phyloP scores from a whole-genome alignment of 1,284 basidiomycete genomes.

The Ganoderma sp. region DNA sequence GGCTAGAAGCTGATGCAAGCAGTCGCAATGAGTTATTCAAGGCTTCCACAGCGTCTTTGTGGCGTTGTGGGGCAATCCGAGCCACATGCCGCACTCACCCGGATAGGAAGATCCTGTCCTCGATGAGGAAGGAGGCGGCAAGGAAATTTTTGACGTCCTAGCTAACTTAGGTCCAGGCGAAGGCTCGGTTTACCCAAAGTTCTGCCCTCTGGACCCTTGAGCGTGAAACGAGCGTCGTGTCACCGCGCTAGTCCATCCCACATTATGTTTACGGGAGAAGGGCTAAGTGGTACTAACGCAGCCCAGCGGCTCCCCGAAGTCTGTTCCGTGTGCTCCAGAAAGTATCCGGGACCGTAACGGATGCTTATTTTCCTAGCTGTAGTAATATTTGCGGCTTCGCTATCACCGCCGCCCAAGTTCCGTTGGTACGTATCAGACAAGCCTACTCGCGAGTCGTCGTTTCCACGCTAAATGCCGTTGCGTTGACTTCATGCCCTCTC shows the following conservation, averaged over 20 bases:
- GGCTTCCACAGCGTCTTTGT: not conserved
- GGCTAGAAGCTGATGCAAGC: not conserved
- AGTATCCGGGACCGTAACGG: not conserved
- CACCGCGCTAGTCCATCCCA: not conserved
- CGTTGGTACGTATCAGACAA: not conserved
- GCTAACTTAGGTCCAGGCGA: too few relatives aligned
- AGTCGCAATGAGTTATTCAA: not conserved
- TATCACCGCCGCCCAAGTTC: not conserved
- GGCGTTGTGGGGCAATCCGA: not conserved
- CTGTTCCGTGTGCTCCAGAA: not conserved
- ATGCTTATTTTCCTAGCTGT: not conserved
- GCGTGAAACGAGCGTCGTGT: not conserved
- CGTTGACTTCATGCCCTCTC: not conserved
- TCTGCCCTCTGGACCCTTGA: not conserved
- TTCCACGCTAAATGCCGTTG: not conserved
- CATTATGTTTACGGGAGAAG: not conserved
- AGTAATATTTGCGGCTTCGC: not conserved
- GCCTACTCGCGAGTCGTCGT: not conserved
- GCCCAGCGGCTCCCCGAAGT: not conserved
- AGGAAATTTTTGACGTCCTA: not conserved
- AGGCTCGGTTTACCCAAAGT: not conserved
- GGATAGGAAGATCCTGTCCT: not conserved
- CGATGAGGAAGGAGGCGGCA: not conserved
- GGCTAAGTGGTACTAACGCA: not conserved
- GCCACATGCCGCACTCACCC: not conserved